Evolutionary conservation across 306 rosid species (phyloP), one percentile per base, ranked within the genome.

Genomic region (Vicia sativa): DNA sequence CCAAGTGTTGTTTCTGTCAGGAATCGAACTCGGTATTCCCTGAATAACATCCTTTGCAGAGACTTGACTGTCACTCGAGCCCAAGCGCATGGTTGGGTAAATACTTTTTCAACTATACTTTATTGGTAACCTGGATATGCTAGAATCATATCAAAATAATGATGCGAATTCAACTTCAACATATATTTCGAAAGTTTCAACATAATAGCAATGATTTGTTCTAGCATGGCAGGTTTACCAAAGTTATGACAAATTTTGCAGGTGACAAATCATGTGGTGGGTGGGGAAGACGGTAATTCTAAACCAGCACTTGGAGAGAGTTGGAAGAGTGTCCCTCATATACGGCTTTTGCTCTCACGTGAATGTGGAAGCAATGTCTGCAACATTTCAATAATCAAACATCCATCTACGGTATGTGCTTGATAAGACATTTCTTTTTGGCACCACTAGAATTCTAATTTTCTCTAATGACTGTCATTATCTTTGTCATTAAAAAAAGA

Each of bases 271-370:
- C 98, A 92, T 82, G 80, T 89, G 42, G 96, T 92, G 79, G 89
- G 91, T 25, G 96, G 95, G 61, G 98, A 86, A 31, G 84, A 84
- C 21, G 92, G 98, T 69, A 48, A 71, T 63, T 72, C 91, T 45
- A 92, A 92, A 78, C 92, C 98, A 16, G 95, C 98, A 78, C 92
- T 92, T 23, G 96, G 98, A 71, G 91, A 92, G 85, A 87, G 87
- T 71, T 92, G 98, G 98, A 92, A 92, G 82, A 86, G 87, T 68
- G 77, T 92, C 28, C 89, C 96, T 62, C 95, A 87, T 68, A 83
- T 84, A 41, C 81, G 96, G 62, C 84, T 89, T 77, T 68, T 78
- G 50, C 89, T 89, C 71, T 83, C 89, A 53, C 81, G 77, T 66
- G 88, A 87, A 18, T 81, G 62, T 42, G 86, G 85, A 71, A 74